These are phyloP conservation scores for Arachnopeziza araneosa DNA, from an alignment of 2,329 filamentous ascomycete species.

Conservation along the genomic window DNA sequence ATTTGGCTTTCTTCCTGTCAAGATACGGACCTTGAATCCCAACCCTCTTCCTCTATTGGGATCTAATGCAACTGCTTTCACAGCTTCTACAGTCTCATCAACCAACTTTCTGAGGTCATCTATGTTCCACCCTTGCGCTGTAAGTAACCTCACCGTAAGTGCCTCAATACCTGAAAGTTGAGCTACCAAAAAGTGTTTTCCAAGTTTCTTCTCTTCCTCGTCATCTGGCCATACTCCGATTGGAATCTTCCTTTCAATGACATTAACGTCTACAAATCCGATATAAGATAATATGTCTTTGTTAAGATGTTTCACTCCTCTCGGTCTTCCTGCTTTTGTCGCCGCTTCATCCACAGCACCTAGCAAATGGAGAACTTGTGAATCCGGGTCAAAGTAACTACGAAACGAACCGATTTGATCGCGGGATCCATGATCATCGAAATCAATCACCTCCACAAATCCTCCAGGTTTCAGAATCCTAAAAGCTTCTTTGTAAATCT, in stretches of 20 bases:
- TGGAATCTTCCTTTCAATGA: constrained; percentile 24
- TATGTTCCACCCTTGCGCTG: constrained; percentile 23
- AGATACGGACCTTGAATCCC: constrained; percentile 17
- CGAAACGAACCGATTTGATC: constrained; percentile 5
- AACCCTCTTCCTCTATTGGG: constrained; percentile 19
- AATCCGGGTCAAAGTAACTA: constrained; percentile 15
- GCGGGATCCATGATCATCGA: constrained; percentile 18
- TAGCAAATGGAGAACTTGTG: constrained; percentile 9
- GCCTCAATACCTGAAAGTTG: constrained; percentile 24
- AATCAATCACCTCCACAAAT: constrained; percentile 30
- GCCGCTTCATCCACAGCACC: constrained; percentile 16
- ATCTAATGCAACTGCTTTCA: constrained; percentile 20
- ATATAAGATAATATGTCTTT: constrained; percentile 26
- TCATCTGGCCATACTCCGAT: constrained; percentile 34
- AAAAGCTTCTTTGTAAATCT: constrained; percentile 49
- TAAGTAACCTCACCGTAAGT: constrained; percentile 21
- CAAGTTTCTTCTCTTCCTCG: constrained; percentile 19
- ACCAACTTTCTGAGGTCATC: constrained; percentile 19
- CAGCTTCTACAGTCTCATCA: constrained; percentile 8
- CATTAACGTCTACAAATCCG: constrained; percentile 39
- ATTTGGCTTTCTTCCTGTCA: constrained; percentile 26
- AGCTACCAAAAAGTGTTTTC: constrained; percentile 23
- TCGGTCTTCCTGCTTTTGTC: constrained; percentile 17
- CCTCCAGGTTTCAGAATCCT: constrained; percentile 27
- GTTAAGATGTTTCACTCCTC: constrained; percentile 19